Base-by-base conservation (phyloP, 495 filamentous ascomycete genomes). In the Schizothecium vesticola region DNA sequence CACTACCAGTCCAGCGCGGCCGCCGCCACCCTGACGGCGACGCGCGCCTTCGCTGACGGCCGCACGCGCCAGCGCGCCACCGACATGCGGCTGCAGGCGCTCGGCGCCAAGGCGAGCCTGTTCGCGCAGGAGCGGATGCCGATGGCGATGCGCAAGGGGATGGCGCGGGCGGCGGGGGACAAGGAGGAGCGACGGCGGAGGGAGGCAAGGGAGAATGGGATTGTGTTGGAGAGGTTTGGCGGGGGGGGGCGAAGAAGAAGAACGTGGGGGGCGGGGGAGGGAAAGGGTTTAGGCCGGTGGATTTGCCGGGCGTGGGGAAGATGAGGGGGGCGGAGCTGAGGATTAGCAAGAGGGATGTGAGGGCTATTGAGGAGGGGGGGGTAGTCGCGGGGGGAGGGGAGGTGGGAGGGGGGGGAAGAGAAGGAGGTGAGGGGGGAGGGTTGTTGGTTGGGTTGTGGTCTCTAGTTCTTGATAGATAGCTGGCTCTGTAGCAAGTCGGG, bases 141-240 rank as follows among this genome's bases (percentile, higher is more conserved):
- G 33, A 87, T 94, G 79, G 75, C 86, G 6, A 89, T 92, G 71
- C 84, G 91, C 62, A 91, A 88, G 76, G 93, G 93, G 8, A 97
- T 97, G 66, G 79, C 82, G 11, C 84, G 86, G 3, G 90, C 91
- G 66, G 85, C 86, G 3, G 79, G 73, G 13, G 78, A 80, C 51
- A 86, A 86, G 65, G 94, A 98, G 73, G 83, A 86, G 2, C 90
- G 82, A 74, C 80, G 95, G 36, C 80, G 95, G 31, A 82, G 79
- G 29, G 91, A 96, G 72, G 95, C 95, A 8, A 87, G 85, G 71
- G 93, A 97, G 80, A 96, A 93, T 70, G 95, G 95, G 8, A 90
- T 98, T 67, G 86, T 98, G 65, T 82, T 99, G 3, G 95, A 98
- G 81, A 88, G 87, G 69, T 85, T 84, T 22, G 67, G 55, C 12